Evolutionary conservation across 495 filamentous ascomycete species (phyloP), one percentile per base, ranked within the genome.

Genomic region (Polyplosphaeria fusca): DNA sequence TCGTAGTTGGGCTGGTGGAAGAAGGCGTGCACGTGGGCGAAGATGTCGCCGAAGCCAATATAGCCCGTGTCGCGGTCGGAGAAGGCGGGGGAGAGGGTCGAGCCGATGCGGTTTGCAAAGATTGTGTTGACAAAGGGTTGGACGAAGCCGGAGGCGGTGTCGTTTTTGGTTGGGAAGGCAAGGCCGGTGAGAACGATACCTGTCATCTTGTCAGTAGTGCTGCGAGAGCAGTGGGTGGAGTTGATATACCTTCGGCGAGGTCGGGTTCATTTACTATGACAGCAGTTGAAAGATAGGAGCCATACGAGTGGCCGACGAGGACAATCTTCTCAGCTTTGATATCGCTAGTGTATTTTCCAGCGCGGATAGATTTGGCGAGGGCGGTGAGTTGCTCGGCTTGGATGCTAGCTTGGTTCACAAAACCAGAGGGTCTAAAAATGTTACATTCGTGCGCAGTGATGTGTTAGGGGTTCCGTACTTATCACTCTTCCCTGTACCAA

Each of bases 301-400:
- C 64, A 18, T 52, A 67, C 5, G 60, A 63, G 39, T 67, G 64
- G 27, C 64, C 64, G 4, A 67, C 51, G 14, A 67, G 43, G 9
- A 59, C 49, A 22, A 63, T 44, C 26, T 63, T 60, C 9, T 51
- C 19, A 18, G 60, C 51, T 32, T 57, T 45, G 32, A 53, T 25
- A 4, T 20, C 28, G 55, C 44, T 46, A 4, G 57, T 60, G 39
- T 58, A 63, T 23, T 42, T 55, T 4, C 55, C 55, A 7, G 16
- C 27, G 19, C 55, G 41, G 22, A 64, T 47, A 20, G 14, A 24
- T 27, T 46, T 23, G 18, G 45, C 45, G 12, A 64, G 16, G 11
- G 45, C 27, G 3, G 18, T 24, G 11, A 64, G 51, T 4, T 60
- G 11, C 13, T 27, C 51, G 16, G 38, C 16, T 43, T 64, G 61